phyloP scores from a whole-genome alignment of 352 stramenopile species.

The Aphanomyces astaci region DNA sequence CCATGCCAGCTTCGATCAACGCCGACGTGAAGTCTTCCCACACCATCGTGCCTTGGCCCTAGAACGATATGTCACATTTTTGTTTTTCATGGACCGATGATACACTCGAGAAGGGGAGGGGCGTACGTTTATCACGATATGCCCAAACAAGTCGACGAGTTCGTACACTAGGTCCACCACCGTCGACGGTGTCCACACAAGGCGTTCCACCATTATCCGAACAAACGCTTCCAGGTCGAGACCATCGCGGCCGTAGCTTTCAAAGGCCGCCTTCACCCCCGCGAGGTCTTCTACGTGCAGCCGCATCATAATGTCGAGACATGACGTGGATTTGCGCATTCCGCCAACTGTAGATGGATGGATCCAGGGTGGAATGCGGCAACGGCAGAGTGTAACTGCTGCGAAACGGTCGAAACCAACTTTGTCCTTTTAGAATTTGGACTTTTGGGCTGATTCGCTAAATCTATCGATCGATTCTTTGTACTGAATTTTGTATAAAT shows the following conservation, averaged over 20 bases:
- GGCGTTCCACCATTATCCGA: constrained; percentile 58
- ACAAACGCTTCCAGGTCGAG: constrained; percentile 59
- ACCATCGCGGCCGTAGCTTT: constrained; percentile 25
- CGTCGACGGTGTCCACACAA: constrained; percentile 46
- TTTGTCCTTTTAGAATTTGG: no score
- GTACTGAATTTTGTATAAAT: no score
- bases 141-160: constrained; percentile 64
- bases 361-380: no score
- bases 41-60: constrained; percentile 62
- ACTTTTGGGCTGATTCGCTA: no score
- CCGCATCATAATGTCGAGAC: constrained; percentile 68
- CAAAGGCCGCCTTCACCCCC: constrained; percentile 56
- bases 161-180: constrained; percentile 61
- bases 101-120: not conserved
- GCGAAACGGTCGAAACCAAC: no score
- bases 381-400: no score
- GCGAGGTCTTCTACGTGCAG: constrained; percentile 60
- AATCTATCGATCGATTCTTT: no score
- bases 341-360: no score
- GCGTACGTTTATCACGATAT: constrained; percentile 58
- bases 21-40: constrained; percentile 80
- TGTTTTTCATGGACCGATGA: not conserved
- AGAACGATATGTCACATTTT: not conserved
- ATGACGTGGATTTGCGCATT: constrained; percentile 67
- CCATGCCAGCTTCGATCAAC: constrained; percentile 75